These are phyloP conservation scores for Magnaporthiopsis incrustans DNA, from an alignment of 2,329 filamentous ascomycete species.

Conservation along the genomic window DNA sequence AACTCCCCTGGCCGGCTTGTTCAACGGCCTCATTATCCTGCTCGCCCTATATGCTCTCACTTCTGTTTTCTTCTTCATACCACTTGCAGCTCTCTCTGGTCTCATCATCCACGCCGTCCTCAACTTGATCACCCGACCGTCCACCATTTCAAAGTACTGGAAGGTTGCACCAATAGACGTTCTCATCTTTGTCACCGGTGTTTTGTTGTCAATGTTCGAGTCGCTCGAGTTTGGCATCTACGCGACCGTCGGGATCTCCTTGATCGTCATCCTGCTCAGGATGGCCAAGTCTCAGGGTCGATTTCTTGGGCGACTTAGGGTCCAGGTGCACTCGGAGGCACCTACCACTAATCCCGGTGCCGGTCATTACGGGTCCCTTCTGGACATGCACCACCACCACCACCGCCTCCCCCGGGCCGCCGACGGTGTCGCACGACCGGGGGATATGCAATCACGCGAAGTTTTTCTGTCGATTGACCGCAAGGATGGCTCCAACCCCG, in stretches of 20 bases:
- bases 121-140: conserved; percentile 35
- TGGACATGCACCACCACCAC: background rate
- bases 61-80: conserved; percentile 89
- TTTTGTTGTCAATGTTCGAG: conserved; percentile 26
- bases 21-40: conserved; percentile 78
- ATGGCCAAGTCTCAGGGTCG: conserved; percentile 37
- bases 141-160: conserved; percentile 22
- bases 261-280: conserved; percentile 34
- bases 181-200: conserved; percentile 12
- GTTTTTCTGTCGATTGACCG: conserved; percentile 34
- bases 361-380: background rate
- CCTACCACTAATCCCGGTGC: background rate
- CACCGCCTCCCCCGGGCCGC: background rate
- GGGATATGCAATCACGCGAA: conserved; percentile 13
- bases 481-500: conserved; percentile 36
- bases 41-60: conserved; percentile 85
- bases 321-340: background rate
- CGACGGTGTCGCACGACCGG: too few species aligned
- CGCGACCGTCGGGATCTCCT: conserved; percentile 34
- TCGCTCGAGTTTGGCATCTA: conserved; percentile 44
- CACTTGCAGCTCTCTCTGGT: conserved; percentile 68
- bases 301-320: conserved; percentile 31
- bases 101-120: conserved; percentile 96
- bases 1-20: conserved; percentile 85
- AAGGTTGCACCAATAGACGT: conserved; percentile 36